Percentiles rank a stretch among this genome's conserved stretches.
These are phyloP conservation scores for Rosa multiflora DNA, from an alignment of 306 rosid genomes.

Conservation along the genomic window DNA sequence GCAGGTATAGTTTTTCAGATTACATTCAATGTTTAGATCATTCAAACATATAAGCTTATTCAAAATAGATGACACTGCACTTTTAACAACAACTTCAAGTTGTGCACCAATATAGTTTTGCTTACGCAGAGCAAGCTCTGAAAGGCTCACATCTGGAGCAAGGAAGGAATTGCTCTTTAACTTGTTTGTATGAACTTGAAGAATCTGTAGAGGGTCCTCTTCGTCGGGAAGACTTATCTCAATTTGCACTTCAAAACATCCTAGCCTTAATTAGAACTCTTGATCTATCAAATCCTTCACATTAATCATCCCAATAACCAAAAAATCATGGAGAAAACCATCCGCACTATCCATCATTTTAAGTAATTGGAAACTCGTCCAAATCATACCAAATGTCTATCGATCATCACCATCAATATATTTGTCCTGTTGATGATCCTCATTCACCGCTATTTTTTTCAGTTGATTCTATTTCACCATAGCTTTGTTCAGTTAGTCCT, in stretches of 20 bases:
- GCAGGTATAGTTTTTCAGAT: too few species aligned
- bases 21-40: slow-evolving; percentile 38
- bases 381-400: too few species aligned
- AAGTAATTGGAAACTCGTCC: slow-evolving; percentile 9
- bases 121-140: slow-evolving; percentile 88
- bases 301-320: slow-evolving; percentile 98
- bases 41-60: slow-evolving; percentile 85
- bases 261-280: slow-evolving; percentile 67
- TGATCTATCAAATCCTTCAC: slow-evolving; percentile 96
- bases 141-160: slow-evolving; percentile 83
- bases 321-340: slow-evolving; percentile 71
- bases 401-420: too few species aligned
- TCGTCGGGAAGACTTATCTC: slow-evolving; percentile 99
- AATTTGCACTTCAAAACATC: slow-evolving; percentile 93
- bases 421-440: slow-evolving; percentile 87
- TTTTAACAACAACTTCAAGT: slow-evolving; percentile 99
- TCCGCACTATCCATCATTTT: slow-evolving; percentile 95
- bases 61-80: slow-evolving; percentile 93
- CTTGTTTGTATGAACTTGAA: slow-evolving; percentile 89
- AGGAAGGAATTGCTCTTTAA: slow-evolving; percentile 84
- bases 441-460: slow-evolving; percentile 6
- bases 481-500: too few species aligned
- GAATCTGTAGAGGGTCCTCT: slow-evolving; percentile 93
- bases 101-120: slow-evolving; percentile 97
- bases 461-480: too few species aligned